Evolutionary conservation across 2,329 filamentous ascomycete species (phyloP).

Genomic region (Myriosclerotinia scirpicola): DNA sequence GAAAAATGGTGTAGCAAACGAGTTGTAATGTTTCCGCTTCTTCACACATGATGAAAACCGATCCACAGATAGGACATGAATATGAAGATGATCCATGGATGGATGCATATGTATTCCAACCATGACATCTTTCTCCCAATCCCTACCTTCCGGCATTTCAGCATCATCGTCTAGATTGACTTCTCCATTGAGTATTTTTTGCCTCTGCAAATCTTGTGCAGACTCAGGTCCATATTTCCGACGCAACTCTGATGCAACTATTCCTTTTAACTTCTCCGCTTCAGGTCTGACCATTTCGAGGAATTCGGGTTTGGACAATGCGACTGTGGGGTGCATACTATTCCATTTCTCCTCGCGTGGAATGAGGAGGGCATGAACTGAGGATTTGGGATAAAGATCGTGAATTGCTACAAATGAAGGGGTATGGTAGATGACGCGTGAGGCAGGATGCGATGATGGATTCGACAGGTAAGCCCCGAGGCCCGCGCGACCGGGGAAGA

Average conservation of each 20-base stretch:
- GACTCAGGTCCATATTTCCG: conserved; percentile 66
- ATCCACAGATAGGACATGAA: conserved; percentile 83
- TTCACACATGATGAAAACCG: conserved; percentile 70
- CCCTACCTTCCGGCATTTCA: conserved; percentile 66
- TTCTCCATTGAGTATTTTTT: conserved; percentile 63
- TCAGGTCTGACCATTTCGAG: conserved; percentile 62
- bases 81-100: conserved; percentile 88
- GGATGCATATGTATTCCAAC: conserved; percentile 84
- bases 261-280: conserved; percentile 56
- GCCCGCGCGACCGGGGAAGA: conserved; percentile 54
- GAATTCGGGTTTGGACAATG: conserved; percentile 70
- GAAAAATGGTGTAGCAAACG: conserved; percentile 84
- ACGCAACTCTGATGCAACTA: conserved; percentile 75
- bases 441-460: conserved; percentile 59
- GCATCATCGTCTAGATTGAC: conserved; percentile 48
- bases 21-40: conserved; percentile 88
- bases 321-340: conserved; percentile 71
- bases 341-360: conserved; percentile 65
- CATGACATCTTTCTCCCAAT: conserved; percentile 75
- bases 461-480: conserved; percentile 65
- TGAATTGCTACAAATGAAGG: conserved; percentile 73
- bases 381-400: conserved; percentile 84
- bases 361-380: conserved; percentile 83
- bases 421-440: conserved; percentile 63
- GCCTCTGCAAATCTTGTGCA: conserved; percentile 59